Conservation (phyloP, 108 stramenopile genomes). For the Cyclotella kingstonii region DNA sequence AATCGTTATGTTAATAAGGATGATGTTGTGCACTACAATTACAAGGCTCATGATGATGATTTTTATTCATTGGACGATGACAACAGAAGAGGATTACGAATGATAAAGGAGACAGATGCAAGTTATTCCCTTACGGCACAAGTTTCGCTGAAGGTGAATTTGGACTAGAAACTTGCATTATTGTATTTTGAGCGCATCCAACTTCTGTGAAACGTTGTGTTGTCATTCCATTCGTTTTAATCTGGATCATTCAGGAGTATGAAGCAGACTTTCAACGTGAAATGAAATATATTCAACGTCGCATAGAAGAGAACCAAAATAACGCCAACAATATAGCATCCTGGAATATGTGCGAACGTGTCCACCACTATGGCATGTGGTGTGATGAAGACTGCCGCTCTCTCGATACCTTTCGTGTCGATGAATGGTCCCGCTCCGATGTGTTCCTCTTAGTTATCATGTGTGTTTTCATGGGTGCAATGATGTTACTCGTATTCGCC, state of each 20-base stretch:
- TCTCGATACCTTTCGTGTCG: conserved; percentile 74
- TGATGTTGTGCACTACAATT: conserved; percentile 39
- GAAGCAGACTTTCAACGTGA: conserved; percentile 30
- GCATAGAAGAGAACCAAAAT: conserved; percentile 7
- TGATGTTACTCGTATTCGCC: conserved; percentile 84
- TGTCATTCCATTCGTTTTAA: no score
- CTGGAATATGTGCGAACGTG: conserved; percentile 84
- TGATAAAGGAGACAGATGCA: conserved; percentile 17
- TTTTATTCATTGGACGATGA: conserved; percentile 55
- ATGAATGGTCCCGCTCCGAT: conserved; percentile 81
- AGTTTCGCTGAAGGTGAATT: conserved; percentile 24
- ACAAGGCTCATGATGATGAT: conserved; percentile 37
- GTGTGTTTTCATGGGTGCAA: conserved; percentile 78
- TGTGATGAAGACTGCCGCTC: conserved; percentile 79
- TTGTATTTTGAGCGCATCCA: not conserved
- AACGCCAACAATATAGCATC: conserved; percentile 49
- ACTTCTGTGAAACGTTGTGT: no score
- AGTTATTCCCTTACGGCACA: conserved; percentile 40
- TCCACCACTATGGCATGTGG: conserved; percentile 80
- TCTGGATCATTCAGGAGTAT: conserved; percentile 29
- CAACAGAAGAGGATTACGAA: conserved; percentile 21
- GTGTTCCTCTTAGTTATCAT: conserved; percentile 79
- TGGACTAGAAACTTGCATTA: not conserved
- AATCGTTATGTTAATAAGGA: conserved; percentile 34
- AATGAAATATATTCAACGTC: conserved; percentile 20